A percentile compares a stretch with the other conserved stretches of the same genome.
Evolutionary conservation across 208 protist species (phyloP).

Genomic region (Naegleria fowleri): DNA sequence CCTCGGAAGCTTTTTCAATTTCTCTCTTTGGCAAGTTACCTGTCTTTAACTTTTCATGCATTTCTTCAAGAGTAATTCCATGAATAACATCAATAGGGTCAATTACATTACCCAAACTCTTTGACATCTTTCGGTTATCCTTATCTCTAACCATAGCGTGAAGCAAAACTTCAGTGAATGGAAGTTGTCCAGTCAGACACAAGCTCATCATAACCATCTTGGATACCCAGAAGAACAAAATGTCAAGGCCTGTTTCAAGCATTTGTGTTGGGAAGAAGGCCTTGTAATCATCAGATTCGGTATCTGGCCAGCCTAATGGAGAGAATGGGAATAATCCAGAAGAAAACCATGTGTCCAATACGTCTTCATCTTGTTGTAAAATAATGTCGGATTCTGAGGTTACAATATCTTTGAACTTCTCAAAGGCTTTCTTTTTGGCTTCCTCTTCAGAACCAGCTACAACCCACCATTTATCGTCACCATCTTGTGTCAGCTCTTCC

Average conservation of each 20-base stretch:
- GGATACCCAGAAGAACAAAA: constrained; percentile 99
- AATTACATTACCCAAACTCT: constrained; percentile 99
- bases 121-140: constrained; percentile 99
- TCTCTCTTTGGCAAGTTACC: constrained; percentile 89
- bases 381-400: constrained; percentile 41
- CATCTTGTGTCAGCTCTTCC: constrained; percentile 22
- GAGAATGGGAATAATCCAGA: constrained; percentile 98
- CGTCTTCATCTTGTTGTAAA: constrained; percentile 95
- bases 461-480: constrained; percentile 68
- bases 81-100: constrained; percentile 98
- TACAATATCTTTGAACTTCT: constrained; percentile 59
- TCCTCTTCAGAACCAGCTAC: constrained; percentile 83
- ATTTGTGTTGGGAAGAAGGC: constrained; percentile 92
- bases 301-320: constrained; percentile 88
- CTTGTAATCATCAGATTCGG: constrained; percentile 75
- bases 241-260: constrained; percentile 99
- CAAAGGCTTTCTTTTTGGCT: constrained; percentile 71
- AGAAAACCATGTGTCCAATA: constrained; percentile 99
- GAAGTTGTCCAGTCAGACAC: constrained; percentile 85
- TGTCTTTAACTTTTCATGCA: constrained; percentile 79
- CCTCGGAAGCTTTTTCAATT: constrained; percentile 73
- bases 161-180: constrained; percentile 85
- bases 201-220: constrained; percentile 99
- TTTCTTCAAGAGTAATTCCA: constrained; percentile 84
- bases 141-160: constrained; percentile 99